Evolutionary conservation across 2,329 filamentous ascomycete species (phyloP), one percentile per base, ranked within the genome.

Genomic region (Penicillium capsulatum): DNA sequence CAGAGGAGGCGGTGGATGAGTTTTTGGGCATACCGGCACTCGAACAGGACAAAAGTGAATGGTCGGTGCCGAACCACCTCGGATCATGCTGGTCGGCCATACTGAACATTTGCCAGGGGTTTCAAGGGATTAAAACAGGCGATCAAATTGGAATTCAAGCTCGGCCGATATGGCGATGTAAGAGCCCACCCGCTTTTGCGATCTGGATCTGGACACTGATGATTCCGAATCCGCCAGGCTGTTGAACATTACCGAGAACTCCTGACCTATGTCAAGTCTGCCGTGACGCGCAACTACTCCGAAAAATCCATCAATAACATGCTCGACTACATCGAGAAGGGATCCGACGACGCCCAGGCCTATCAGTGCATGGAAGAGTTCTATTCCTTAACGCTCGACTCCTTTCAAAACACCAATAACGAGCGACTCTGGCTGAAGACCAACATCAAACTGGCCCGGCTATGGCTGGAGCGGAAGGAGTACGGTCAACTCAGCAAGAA

Each of bases 281-380:
- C 91, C 6, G 91, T 98, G 32, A 97, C 92, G 28, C 82, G 92
- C 48, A 98, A 97, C 68, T 97, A 97, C 68, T 96, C 92, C 1
- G 92, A 98, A 67, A 97, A 97, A 66, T 97, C 91, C 9, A 95
- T 98, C 71, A 97, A 97, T 70, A 97, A 96, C 65, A 95, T 98
- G 83, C 81, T 98, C 32, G 92, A 97, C 69, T 94, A 85, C 63
- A 92, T 98, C 51, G 91, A 97, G 66, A 97, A 96, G 69, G 86
- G 80, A n/a, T 83, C 83, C 41, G 80, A 84, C 49, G 76, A 81
- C 45, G 77, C 81, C 6, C 79, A 81, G 30, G 82, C 85, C 16
- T 84, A 84, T 57, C 74, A 79, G 48, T 91, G 84, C 66, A 94
- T 97, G 81, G 91, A 96, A 64, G 79, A 87, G 50, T 95, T 98